Evolutionary conservation across 495 filamentous ascomycete genomes (phyloP).

Genomic region (Aspergillus taichungensis): DNA sequence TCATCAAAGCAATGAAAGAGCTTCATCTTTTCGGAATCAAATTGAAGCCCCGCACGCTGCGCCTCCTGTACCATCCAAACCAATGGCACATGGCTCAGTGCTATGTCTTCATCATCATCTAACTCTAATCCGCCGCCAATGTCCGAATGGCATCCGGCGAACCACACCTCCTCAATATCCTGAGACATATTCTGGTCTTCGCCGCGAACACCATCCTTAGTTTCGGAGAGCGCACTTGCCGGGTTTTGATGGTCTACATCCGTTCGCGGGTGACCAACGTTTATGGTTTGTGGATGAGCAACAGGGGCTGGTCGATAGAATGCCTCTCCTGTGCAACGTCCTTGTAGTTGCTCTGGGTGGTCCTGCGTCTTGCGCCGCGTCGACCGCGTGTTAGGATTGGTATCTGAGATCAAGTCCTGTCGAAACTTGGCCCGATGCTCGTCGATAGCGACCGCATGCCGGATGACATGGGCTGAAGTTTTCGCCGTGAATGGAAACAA

Average conservation of each 20-base stretch:
- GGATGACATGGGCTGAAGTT: constrained; percentile 21
- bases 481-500: constrained; percentile 4
- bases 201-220: not conserved
- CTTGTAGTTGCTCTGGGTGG: not conserved
- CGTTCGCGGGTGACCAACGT: no score
- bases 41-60: constrained; percentile 53
- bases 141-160: constrained; percentile 33
- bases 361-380: not conserved
- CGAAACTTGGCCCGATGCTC: constrained; percentile 39
- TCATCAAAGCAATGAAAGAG: constrained; percentile 43
- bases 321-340: not conserved
- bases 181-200: constrained; percentile 3
- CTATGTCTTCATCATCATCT: constrained; percentile 32
- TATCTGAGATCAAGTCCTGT: constrained; percentile 13
- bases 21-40: constrained; percentile 50
- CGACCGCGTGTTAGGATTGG: not conserved
- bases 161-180: constrained; percentile 31
- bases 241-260: no score
- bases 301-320: not conserved
- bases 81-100: constrained; percentile 57
- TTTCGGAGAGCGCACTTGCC: no score
- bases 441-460: constrained; percentile 38
- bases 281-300: no score
- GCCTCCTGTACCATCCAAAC: constrained; percentile 71
- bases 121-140: constrained; percentile 30